Conservation (phyloP, 1,284 basidiomycete genomes). For the Cystobasidium sp. region DNA sequence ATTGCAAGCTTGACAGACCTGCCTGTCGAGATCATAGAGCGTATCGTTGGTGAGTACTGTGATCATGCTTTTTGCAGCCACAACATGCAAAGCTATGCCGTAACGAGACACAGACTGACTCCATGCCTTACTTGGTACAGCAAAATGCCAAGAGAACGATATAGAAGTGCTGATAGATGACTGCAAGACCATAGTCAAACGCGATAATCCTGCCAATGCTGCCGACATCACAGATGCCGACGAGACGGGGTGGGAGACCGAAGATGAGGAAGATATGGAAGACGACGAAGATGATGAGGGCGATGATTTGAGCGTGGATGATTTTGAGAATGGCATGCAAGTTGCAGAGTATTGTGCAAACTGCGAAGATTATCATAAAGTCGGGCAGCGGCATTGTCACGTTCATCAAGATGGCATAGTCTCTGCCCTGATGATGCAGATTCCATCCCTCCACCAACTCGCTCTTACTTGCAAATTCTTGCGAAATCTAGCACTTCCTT, state of each 20-base stretch:
- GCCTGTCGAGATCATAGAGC: conserved; percentile 42
- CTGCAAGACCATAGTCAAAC: conserved; percentile 10
- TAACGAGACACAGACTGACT: neutral
- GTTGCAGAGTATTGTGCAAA: neutral
- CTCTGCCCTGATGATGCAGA: neutral
- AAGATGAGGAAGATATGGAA: conserved; percentile 29
- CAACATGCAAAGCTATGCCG: neutral
- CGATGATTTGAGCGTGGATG: neutral
- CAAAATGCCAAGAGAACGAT: conserved; percentile 42
- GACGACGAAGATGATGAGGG: neutral
- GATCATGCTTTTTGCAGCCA: neutral
- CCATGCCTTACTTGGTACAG: neutral
- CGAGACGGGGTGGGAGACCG: conserved; percentile 41
- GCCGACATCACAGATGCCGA: neutral
- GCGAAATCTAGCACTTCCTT: conserved; percentile 24
- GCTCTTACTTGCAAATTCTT: conserved; percentile 25
- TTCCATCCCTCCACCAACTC: conserved; percentile 27
- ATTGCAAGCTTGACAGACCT: conserved; percentile 22
- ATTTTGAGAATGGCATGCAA: neutral
- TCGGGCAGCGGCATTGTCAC: neutral
- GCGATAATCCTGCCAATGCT: neutral
- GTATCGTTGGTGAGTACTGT: conserved; percentile 34
- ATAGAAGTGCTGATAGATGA: conserved; percentile 12
- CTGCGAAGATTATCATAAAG: conserved; percentile 1
- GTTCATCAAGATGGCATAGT: neutral